phyloP scores from a whole-genome alignment of 441 rosid genomes.

The Theobroma grandiflorum region DNA sequence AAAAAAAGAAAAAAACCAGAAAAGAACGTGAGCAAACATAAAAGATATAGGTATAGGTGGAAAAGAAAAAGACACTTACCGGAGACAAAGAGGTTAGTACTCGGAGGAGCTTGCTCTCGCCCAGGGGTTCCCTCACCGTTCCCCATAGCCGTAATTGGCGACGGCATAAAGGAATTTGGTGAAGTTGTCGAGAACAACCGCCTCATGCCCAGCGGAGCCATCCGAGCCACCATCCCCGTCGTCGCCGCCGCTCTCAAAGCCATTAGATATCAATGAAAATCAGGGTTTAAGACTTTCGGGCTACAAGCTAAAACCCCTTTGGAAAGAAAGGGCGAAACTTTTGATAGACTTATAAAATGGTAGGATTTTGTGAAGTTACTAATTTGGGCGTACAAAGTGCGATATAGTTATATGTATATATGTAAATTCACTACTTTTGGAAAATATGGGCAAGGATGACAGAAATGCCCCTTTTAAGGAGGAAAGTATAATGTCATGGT shows the following conservation, averaged over 20 bases:
- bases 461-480: too few species aligned
- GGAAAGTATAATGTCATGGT: too few species aligned
- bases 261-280: background rate
- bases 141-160: constrained; percentile 33
- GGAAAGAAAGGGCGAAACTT: background rate
- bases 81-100: constrained; percentile 79
- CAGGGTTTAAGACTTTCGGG: background rate
- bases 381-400: background rate
- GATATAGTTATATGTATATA: too few species aligned
- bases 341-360: background rate
- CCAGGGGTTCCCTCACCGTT: constrained; percentile 41
- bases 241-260: constrained; percentile 29
- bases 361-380: background rate
- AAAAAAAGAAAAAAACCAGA: background rate
- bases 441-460: too few species aligned
- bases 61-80: constrained; percentile 39
- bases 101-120: constrained; percentile 72
- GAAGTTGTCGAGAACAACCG: constrained; percentile 58
- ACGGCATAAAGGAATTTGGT: constrained; percentile 44
- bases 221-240: constrained; percentile 53
- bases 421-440: too few species aligned
- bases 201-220: constrained; percentile 52
- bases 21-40: background rate
- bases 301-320: constrained; percentile 14
- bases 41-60: background rate